Evolutionary conservation across 2,329 filamentous ascomycete genomes (phyloP).

Genomic region (Botrytis aclada): DNA sequence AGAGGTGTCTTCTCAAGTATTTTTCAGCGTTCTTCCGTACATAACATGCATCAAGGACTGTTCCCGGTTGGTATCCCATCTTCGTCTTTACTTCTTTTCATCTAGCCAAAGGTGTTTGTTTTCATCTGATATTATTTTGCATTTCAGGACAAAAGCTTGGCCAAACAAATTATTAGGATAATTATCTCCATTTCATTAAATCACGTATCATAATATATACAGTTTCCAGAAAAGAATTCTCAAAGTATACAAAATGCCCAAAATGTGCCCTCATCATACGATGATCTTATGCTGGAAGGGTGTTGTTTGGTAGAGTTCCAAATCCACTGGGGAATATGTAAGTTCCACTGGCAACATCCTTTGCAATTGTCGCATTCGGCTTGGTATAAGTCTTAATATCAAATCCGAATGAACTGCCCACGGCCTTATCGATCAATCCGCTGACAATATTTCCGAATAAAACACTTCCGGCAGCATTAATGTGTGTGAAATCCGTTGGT

Average conservation of each 20-base stretch:
- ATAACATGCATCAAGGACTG: background rate
- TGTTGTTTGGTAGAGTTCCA: slow-evolving; percentile 14
- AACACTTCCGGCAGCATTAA: slow-evolving; percentile 45
- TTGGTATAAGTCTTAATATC: background rate
- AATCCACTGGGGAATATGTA: slow-evolving; percentile 12
- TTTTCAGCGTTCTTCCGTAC: background rate
- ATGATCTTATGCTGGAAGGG: background rate
- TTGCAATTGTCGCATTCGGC: slow-evolving; percentile 5
- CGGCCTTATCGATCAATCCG: slow-evolving; percentile 34
- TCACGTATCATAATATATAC: background rate
- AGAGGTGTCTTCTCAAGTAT: background rate
- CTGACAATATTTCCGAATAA: slow-evolving; percentile 49
- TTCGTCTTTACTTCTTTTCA: background rate
- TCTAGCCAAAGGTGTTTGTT: background rate
- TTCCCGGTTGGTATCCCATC: background rate
- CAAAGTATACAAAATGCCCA: background rate
- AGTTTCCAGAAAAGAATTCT: background rate
- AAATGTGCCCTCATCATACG: background rate
- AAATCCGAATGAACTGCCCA: background rate
- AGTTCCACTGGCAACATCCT: background rate
- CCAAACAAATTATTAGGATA: background rate
- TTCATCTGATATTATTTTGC: background rate
- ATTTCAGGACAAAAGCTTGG: background rate
- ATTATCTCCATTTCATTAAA: background rate
- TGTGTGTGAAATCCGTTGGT: slow-evolving; percentile 48